Conservation (phyloP, 176 grass and related monocot genomes). For the Aegilops umbellulata region DNA sequence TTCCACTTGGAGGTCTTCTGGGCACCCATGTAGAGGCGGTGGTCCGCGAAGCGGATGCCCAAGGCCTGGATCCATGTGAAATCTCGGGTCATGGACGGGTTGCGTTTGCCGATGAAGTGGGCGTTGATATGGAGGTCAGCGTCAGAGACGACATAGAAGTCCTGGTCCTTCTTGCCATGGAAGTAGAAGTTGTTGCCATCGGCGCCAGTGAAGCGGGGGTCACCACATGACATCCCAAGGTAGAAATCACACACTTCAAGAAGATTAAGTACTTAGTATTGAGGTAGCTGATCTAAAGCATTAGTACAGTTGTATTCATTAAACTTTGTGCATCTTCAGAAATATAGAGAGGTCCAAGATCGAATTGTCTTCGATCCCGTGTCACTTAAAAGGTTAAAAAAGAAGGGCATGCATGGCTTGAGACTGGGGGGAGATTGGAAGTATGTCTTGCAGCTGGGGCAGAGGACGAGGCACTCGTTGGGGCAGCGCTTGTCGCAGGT, state of each 20-base stretch:
- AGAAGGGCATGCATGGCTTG: no score
- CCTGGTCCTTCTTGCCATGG: slow-evolving; percentile 48
- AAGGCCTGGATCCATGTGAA: slow-evolving; percentile 69
- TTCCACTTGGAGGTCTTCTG: slow-evolving; percentile 30
- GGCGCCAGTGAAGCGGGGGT: slow-evolving; percentile 51
- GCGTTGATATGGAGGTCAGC: slow-evolving; percentile 34
- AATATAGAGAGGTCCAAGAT: no score
- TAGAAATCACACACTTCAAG: slow-evolving; percentile 41
- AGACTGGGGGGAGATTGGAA: not conserved
- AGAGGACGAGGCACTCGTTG: slow-evolving; percentile 47
- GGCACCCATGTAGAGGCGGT: slow-evolving; percentile 47
- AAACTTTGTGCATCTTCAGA: no score
- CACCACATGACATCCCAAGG: slow-evolving; percentile 41
- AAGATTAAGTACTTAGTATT: no score
- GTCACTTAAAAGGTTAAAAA: no score
- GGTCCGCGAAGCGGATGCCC: slow-evolving; percentile 36
- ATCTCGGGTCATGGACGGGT: slow-evolving; percentile 33
- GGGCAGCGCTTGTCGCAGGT: slow-evolving; percentile 36
- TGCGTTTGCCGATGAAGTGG: slow-evolving; percentile 54
- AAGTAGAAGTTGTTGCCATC: slow-evolving; percentile 67
- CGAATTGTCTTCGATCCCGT: no score
- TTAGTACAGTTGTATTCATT: no score
- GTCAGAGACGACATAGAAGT: slow-evolving; percentile 57
- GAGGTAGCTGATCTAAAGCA: no score
- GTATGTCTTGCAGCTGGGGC: slow-evolving; percentile 48